Base-by-base conservation (phyloP, 2,329 filamentous ascomycete genomes). In the Penicillium hesseltinei region DNA sequence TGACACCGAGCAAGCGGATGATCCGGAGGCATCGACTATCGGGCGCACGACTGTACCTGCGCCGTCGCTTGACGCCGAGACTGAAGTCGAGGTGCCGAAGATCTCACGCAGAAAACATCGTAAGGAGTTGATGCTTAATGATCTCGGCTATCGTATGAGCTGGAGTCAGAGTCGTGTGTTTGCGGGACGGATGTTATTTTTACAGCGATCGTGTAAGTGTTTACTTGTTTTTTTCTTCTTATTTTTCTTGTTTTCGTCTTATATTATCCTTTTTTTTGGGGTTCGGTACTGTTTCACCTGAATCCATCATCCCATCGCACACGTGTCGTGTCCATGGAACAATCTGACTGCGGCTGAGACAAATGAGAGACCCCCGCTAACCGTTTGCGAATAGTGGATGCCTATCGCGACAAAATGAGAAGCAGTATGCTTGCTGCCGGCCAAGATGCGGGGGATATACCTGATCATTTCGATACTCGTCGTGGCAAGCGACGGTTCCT, bases 101-200 rank as follows among this genome's bases (percentile, higher is more conserved):
- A 87, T 92, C 74, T 86, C 86, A 49, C 87, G 84, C 69, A 79
- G 81, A 44, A 84, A 86, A 64, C 85, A 91, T 49, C 84, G 82
- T 49, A 94, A 91, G 77, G 93, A 97, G 72, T 87, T 94, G n/a
- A 85, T 90, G 48, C 79, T 97, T 60, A 97, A 97, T 71, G 92
- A 97, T 70, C 79, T 97, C 45, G 93, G 92, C 2, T 96, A 95
- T 73, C 86, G 93, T 46, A 95, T 99, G 90, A 92, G 91, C 48
- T 99, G 94, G 93, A 88, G 92, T 54, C 93, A 97, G 78, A 94
- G 92, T 73, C 84, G 93, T 69, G 90, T 93, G 11, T 97, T 97
- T 78, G 88, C 92, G 1, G 90, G 89, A 13, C 84, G 91, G 66
- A 91, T 88, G 40, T 81, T 96, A 47, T 97, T 97, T 74, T 79